Evolutionary conservation across 2,329 filamentous ascomycete species (phyloP).

Genomic region (Aspergillus calidoustus): DNA sequence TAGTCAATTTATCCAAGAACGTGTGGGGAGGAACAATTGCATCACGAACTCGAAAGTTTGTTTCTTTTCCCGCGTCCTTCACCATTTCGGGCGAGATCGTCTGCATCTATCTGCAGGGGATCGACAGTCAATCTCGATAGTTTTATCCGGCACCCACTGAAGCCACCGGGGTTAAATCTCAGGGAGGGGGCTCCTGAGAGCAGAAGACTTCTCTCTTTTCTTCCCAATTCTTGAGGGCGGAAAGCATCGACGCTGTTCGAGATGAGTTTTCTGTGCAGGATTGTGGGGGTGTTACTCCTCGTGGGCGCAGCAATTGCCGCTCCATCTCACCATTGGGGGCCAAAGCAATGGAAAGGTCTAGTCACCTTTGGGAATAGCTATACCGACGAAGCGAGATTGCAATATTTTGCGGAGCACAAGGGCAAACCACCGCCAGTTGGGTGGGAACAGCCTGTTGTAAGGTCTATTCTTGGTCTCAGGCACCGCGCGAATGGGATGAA

Average conservation of each 20-base stretch:
- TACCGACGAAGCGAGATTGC: conserved; percentile 71
- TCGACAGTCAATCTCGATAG: neutral
- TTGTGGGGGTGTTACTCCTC: neutral
- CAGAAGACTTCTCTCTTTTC: neutral
- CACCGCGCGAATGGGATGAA: neutral
- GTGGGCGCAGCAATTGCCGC: conserved; percentile 7
- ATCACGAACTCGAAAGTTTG: neutral
- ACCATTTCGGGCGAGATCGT: neutral
- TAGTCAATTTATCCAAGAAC: neutral
- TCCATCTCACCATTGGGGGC: conserved; percentile 12
- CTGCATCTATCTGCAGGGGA: neutral
- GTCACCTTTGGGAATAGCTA: conserved; percentile 73
- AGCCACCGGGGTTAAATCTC: neutral
- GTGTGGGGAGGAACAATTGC: neutral
- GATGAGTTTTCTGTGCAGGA: conserved; percentile 8
- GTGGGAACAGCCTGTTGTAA: conserved; percentile 54
- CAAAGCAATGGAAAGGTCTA: conserved; percentile 57
- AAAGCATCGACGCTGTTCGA: neutral
- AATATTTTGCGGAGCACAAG: conserved; percentile 58
- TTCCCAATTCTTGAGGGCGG: neutral
- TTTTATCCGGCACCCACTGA: neutral
- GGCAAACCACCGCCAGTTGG: conserved; percentile 62
- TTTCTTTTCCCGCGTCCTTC: neutral
- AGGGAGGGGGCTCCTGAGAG: neutral
- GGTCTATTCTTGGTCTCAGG: neutral